Percentiles rank a stretch among this genome's conserved stretches.
These are phyloP conservation scores for Trifolium subterraneum DNA, from an alignment of 306 rosid species.

Conservation along the genomic window DNA sequence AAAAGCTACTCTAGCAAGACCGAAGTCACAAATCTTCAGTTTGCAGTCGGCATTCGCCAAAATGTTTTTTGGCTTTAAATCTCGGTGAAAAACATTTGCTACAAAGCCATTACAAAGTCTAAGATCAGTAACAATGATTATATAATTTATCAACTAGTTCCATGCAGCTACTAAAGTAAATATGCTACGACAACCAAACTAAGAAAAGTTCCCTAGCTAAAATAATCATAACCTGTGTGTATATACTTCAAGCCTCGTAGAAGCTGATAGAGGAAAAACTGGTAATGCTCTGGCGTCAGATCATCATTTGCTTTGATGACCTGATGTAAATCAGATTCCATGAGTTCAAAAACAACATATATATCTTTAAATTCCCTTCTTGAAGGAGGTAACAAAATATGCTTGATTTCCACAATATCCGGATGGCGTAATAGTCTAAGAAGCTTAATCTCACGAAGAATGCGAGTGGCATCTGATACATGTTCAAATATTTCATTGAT, in stretches of 20 bases:
- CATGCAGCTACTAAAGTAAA: constrained; percentile 30
- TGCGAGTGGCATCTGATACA: constrained; percentile 97
- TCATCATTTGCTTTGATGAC: constrained; percentile 99
- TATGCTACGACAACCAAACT: constrained; percentile 22
- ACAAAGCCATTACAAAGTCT: constrained; percentile 49
- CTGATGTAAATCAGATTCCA: constrained; percentile 99
- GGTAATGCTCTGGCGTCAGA: constrained; percentile 97
- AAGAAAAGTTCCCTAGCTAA: constrained; percentile 22
- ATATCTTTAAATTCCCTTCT: constrained; percentile 99
- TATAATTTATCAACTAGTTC: constrained; percentile 34
- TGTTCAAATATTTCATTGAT: constrained; percentile 98
- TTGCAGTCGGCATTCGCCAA: constrained; percentile 99
- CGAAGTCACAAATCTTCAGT: constrained; percentile 98
- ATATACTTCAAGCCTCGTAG: constrained; percentile 97
- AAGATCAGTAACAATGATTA: constrained; percentile 44
- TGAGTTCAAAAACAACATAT: constrained; percentile 97
- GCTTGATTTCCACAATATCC: constrained; percentile 98
- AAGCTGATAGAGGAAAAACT: constrained; percentile 98
- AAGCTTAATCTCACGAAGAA: constrained; percentile 99
- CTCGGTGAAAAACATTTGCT: constrained; percentile 99
- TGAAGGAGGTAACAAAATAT: constrained; percentile 95
- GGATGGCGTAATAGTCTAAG: constrained; percentile 95
- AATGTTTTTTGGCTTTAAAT: constrained; percentile 95
- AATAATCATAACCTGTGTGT: constrained; percentile 80
- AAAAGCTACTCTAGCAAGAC: constrained; percentile 98